Evolutionary conservation across 1,284 basidiomycete species (phyloP).

Genomic region (Athelia psychrophila): DNA sequence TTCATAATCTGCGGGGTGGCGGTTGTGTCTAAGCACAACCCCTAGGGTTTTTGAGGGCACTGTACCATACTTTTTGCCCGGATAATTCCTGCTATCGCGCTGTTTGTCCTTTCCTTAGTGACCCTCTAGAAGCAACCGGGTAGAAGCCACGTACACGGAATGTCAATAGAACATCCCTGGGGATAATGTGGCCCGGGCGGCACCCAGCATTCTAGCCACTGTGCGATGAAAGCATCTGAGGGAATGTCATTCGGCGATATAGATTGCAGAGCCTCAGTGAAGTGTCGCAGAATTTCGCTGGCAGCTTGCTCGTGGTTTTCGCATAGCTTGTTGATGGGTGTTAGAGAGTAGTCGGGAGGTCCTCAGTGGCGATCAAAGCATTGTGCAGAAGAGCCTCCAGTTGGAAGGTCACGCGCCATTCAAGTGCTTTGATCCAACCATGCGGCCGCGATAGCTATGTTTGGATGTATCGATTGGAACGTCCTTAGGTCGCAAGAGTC

Average conservation of each 20-base stretch:
- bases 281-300: slow-evolving; percentile 50
- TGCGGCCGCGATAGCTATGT: slow-evolving; percentile 52
- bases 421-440: slow-evolving; percentile 43
- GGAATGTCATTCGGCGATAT: slow-evolving; percentile 42
- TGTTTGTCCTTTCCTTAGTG: no score
- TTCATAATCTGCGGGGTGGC: no score
- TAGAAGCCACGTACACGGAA: slow-evolving; percentile 70
- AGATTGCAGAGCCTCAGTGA: slow-evolving; percentile 40
- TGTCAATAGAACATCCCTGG: slow-evolving; percentile 49
- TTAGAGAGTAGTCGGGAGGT: slow-evolving; percentile 43
- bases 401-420: slow-evolving; percentile 69
- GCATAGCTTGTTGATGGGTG: slow-evolving; percentile 40
- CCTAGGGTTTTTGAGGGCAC: no score
- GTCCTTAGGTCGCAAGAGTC: slow-evolving; percentile 35
- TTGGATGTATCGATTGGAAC: slow-evolving; percentile 43
- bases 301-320: slow-evolving; percentile 27
- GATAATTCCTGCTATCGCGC: no score
- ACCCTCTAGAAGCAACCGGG: slow-evolving; percentile 68
- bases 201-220: slow-evolving; percentile 20
- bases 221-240: slow-evolving; percentile 44
- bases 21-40: no score
- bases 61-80: no score
- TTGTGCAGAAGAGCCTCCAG: slow-evolving; percentile 63
- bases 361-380: slow-evolving; percentile 51
- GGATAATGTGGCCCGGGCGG: slow-evolving; percentile 13